Percentiles rank a stretch among this genome's conserved stretches.
Evolutionary conservation across 2,329 filamentous ascomycete species (phyloP).

Genomic region (Ophiostoma himal-ulmi): DNA sequence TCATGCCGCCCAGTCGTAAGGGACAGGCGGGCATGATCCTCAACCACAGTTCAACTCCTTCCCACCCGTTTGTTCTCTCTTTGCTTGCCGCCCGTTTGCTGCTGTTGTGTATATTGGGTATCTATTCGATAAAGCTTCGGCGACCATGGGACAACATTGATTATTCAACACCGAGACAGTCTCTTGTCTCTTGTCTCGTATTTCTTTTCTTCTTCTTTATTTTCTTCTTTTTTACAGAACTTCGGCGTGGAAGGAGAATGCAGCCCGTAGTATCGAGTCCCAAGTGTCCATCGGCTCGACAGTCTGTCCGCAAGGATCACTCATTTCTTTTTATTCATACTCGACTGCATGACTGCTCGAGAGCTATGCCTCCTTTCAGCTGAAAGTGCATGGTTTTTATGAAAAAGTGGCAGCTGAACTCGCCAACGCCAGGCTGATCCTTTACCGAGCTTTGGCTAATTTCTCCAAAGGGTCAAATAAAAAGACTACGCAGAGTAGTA

Average conservation of each 20-base stretch:
- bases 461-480: neutral
- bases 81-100: neutral
- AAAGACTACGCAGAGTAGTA: neutral
- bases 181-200: neutral
- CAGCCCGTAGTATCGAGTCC: too few species aligned
- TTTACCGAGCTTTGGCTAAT: neutral
- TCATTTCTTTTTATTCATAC: neutral
- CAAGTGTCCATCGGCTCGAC: neutral
- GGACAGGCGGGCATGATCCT: neutral
- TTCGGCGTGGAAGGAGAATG: neutral
- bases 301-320: neutral
- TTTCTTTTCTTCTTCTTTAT: too few species aligned
- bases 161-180: neutral
- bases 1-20: neutral
- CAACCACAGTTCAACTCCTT: neutral
- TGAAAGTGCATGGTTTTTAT: neutral
- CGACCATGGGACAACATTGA: too few species aligned
- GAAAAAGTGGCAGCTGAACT: neutral
- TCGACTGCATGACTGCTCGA: neutral
- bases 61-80: neutral
- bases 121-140: too few species aligned
- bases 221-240: too few species aligned
- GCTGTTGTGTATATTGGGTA: neutral
- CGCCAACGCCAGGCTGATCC: neutral
- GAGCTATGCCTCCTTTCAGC: neutral